Evolutionary conservation across 176 grass and related monocot genomes (phyloP), one percentile per base, ranked within the genome.

Genomic region (Oryza punctata): DNA sequence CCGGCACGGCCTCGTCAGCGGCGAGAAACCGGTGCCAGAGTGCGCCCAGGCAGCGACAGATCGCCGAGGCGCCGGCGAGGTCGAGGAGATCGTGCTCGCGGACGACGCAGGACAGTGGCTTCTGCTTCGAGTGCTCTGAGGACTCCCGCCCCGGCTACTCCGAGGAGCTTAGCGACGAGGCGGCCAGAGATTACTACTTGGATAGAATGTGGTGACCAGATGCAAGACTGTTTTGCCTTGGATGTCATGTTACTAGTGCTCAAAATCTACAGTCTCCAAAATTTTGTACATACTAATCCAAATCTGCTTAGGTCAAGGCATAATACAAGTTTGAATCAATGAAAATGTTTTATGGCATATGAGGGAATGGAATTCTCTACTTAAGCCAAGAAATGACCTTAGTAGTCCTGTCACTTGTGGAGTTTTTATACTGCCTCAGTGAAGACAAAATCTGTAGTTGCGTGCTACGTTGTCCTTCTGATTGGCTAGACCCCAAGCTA

Each of bases 131-230:
- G 35, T 43, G 57, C 70, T 64, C 81, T 5, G 81, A 79, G n/a
- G 67, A 54, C 41, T 19, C 52, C 9, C 78, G 68, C 65, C 61
- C 30, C 5, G 82, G 77, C 60, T 83, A 10, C 88, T 84, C 80
- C 65, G 66, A 52, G 21, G 71, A 63, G 16, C 67, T 74, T 30
- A 9, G 73, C 35, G 83, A 91, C 75, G 86, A 90, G 33, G 78
- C 60, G 44, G 82, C 85, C 25, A 89, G 87, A 37, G 86, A 94
- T 69, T 91, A 96, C 75, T 99, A 99, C 89, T 37, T 99, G 85
- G 88, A 99, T 50, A 92, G 81, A 63, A 86, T 92, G 71, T 99
- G 96, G 97, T 98, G 81, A 94, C 68, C 28, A 76, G 49, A 27
- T 12, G 54, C 66, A 12, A 19, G 5, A 49, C 12, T 21, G 4